A percentile compares a stretch with the other conserved stretches of the same genome.
Evolutionary conservation across 257 asterid genomes (phyloP).

Genomic region (Parsonsia alboflavescens): DNA sequence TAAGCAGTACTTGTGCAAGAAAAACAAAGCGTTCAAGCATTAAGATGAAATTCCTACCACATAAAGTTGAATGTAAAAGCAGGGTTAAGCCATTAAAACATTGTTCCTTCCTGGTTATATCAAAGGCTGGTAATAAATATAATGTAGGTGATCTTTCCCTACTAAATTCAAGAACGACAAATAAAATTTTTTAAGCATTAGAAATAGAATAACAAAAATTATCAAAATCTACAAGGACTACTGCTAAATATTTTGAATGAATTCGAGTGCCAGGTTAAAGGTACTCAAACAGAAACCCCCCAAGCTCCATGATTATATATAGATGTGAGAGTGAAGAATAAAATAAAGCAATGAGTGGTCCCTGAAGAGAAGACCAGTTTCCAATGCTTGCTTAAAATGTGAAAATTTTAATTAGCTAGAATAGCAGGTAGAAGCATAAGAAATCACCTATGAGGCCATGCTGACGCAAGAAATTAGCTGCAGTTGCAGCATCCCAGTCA

Average conservation of each 20-base stretch:
- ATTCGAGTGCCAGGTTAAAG: not conserved
- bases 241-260: not conserved
- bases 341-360: not conserved
- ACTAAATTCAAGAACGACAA: not conserved
- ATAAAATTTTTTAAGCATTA: not conserved
- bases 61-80: not conserved
- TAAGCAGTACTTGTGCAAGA: not conserved
- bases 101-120: not conserved
- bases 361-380: not conserved
- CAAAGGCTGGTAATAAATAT: not conserved
- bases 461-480: slow-evolving; percentile 90
- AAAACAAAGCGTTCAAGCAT: not conserved
- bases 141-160: not conserved
- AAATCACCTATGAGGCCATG: slow-evolving; percentile 71
- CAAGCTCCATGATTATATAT: not conserved
- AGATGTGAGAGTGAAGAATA: not conserved
- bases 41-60: not conserved
- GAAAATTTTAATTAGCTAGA: not conserved
- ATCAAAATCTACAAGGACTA: not conserved
- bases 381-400: not conserved
- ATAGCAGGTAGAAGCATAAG: not conserved
- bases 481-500: slow-evolving; percentile 99
- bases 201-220: not conserved
- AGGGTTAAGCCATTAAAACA: not conserved
- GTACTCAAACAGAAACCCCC: not conserved